Percentiles rank a stretch among this genome's conserved stretches.
phyloP scores from a whole-genome alignment of 2,329 filamentous ascomycete genomes.

The Sphaerostilbella broomeana region DNA sequence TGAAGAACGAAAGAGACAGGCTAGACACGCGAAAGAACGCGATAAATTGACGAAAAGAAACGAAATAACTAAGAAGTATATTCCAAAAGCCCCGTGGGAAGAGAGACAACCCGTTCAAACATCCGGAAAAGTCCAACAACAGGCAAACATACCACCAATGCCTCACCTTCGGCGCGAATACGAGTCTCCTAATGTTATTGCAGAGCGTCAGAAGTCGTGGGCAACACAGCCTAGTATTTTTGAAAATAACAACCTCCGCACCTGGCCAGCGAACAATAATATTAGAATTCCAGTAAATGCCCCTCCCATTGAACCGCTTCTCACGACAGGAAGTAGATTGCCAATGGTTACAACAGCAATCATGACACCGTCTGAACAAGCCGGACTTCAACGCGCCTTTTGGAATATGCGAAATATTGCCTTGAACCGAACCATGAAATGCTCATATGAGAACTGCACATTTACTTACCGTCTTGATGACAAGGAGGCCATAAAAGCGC shows the following conservation, averaged over 20 bases:
- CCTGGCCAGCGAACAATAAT: conserved; percentile 9
- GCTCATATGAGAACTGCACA: conserved; percentile 32
- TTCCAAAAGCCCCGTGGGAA: neutral
- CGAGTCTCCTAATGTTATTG: neutral
- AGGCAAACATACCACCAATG: too few species aligned
- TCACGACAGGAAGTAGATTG: conserved; percentile 27
- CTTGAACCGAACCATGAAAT: conserved; percentile 27
- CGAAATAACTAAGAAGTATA: neutral
- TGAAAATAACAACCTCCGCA: conserved; percentile 1
- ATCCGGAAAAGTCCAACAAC: too few species aligned
- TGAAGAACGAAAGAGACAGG: neutral
- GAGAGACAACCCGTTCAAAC: too few species aligned
- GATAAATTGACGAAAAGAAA: neutral
- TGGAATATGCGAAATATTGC: conserved; percentile 6
- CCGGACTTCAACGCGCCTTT: neutral
- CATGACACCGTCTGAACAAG: conserved; percentile 30
- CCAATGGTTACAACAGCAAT: conserved; percentile 29
- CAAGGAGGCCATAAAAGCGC: conserved; percentile 25
- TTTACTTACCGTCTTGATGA: conserved; percentile 28
- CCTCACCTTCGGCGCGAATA: neutral
- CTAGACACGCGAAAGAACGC: neutral
- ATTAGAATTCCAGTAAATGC: conserved; percentile 18
- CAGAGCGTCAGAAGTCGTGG: conserved; percentile 12
- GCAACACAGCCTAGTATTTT: conserved; percentile 22
- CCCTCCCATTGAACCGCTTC: conserved; percentile 28